Evolutionary conservation across 371 early-diverging fungal genomes (phyloP).

Genomic region (Mucor velutinosus): DNA sequence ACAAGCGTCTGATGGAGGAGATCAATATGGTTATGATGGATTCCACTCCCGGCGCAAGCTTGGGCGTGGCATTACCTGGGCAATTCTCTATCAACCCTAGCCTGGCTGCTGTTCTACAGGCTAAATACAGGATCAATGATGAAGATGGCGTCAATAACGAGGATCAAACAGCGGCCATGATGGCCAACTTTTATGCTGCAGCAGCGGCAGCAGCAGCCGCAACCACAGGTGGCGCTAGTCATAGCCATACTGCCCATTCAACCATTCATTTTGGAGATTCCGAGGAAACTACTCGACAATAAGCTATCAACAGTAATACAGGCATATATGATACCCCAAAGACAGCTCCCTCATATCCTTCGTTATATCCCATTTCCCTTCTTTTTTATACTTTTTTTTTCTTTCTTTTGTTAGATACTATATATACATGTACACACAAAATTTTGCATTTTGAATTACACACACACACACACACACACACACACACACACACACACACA

Average conservation of each 20-base stretch:
- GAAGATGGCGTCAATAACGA: not conserved
- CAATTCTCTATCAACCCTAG: constrained; percentile 37
- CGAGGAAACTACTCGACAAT: not conserved
- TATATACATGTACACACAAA: not conserved
- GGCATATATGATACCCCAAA: not conserved
- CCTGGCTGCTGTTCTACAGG: constrained; percentile 43
- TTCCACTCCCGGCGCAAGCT: constrained; percentile 43
- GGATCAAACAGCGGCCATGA: constrained; percentile 13
- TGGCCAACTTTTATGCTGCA: constrained; percentile 21
- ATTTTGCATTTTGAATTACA: constrained; percentile 4
- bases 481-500: constrained; percentile 1
- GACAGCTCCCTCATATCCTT: not conserved
- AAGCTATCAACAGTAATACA: not conserved
- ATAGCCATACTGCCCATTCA: not conserved
- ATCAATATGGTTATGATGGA: constrained; percentile 56
- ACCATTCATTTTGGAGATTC: not conserved
- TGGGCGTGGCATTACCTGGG: constrained; percentile 16
- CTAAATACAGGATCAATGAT: constrained; percentile 27
- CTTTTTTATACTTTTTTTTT: too few species aligned
- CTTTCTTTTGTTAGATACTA: not conserved
- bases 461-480: not conserved
- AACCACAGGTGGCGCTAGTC: not conserved
- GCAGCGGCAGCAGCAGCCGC: constrained; percentile 14
- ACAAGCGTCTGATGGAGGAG: constrained; percentile 83
- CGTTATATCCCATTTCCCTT: not conserved